Conservation (phyloP, 1,284 basidiomycete species). For the Cryptococcus sp. region DNA sequence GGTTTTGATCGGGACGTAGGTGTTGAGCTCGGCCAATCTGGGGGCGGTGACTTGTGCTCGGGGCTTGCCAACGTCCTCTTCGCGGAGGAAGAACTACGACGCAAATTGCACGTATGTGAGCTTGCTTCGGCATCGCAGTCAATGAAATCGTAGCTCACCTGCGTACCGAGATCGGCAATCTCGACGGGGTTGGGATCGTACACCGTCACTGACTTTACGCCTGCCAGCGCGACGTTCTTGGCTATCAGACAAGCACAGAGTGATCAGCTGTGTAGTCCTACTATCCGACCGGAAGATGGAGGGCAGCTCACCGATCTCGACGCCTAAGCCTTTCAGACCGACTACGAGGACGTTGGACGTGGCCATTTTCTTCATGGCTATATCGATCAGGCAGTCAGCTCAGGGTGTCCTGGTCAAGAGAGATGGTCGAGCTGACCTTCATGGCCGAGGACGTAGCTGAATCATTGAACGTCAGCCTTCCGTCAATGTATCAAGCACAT, state of each 20-base stretch:
- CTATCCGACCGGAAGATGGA: background rate
- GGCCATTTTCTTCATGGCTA: constrained; percentile 99
- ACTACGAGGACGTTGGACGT: constrained; percentile 93
- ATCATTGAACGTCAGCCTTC: constrained; percentile 15
- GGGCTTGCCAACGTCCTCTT: constrained; percentile 82
- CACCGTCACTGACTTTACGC: constrained; percentile 96
- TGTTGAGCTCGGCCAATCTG: constrained; percentile 92
- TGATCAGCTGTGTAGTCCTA: constrained; percentile 2
- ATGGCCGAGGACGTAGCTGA: constrained; percentile 91
- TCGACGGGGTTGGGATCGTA: constrained; percentile 89
- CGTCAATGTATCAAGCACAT: constrained; percentile 21
- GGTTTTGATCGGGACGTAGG: constrained; percentile 91
- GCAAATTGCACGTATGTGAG: background rate
- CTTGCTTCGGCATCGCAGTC: too few species aligned
- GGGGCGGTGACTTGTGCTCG: constrained; percentile 83
- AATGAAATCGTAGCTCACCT: constrained; percentile 59
- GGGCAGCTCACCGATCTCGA: constrained; percentile 78
- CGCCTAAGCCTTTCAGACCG: constrained; percentile 89
- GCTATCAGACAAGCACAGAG: constrained; percentile 59
- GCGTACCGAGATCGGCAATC: constrained; percentile 87
- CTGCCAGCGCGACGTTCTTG: constrained; percentile 93
- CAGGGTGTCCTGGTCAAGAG: constrained; percentile 54
- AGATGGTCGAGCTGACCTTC: constrained; percentile 72
- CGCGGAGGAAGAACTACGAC: constrained; percentile 88
- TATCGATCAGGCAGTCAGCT: constrained; percentile 11